Conservation (phyloP, 805 yeast genomes). For the Dipodascus albidus region DNA sequence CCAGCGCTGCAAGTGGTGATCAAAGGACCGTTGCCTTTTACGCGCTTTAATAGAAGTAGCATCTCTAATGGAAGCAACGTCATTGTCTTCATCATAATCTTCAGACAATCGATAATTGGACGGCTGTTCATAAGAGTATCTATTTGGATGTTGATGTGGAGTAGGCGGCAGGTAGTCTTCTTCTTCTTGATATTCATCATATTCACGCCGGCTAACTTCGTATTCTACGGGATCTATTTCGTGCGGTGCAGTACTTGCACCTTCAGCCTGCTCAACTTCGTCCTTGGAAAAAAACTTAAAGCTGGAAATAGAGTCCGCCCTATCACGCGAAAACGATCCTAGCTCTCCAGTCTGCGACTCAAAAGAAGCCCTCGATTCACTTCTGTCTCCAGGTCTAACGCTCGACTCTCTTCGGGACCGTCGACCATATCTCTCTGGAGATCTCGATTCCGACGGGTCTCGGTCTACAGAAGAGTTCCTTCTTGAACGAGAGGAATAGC, state of each 20-base stretch:
- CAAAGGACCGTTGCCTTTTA: slow-evolving; percentile 11
- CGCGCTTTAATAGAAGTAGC: not conserved
- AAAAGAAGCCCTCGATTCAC: slow-evolving; percentile 4
- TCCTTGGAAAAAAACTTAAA: slow-evolving; percentile 78
- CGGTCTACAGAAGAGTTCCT: not conserved
- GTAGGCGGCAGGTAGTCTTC: slow-evolving; percentile 5
- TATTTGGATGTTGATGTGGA: slow-evolving; percentile 8
- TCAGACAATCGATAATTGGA: not conserved
- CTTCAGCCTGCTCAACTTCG: slow-evolving; percentile 79
- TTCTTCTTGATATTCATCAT: slow-evolving; percentile 8
- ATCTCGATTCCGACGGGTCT: slow-evolving; percentile 2
- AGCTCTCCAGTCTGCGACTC: slow-evolving; percentile 8
- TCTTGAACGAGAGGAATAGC: slow-evolving; percentile 3
- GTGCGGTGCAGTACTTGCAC: slow-evolving; percentile 56
- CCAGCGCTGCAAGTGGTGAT: slow-evolving; percentile 7
- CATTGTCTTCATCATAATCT: slow-evolving; percentile 6
- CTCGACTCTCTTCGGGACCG: slow-evolving; percentile 4
- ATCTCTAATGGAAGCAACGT: slow-evolving; percentile 4
- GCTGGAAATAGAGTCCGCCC: slow-evolving; percentile 23
- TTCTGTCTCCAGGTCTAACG: slow-evolving; percentile 2
- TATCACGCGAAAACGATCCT: slow-evolving; percentile 1
- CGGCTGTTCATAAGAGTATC: slow-evolving; percentile 6
- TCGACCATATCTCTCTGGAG: slow-evolving; percentile 6
- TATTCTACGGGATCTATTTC: slow-evolving; percentile 26
- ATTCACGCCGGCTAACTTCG: slow-evolving; percentile 10